phyloP scores from a whole-genome alignment of 345 rosid species.

The Camelina neglecta region DNA sequence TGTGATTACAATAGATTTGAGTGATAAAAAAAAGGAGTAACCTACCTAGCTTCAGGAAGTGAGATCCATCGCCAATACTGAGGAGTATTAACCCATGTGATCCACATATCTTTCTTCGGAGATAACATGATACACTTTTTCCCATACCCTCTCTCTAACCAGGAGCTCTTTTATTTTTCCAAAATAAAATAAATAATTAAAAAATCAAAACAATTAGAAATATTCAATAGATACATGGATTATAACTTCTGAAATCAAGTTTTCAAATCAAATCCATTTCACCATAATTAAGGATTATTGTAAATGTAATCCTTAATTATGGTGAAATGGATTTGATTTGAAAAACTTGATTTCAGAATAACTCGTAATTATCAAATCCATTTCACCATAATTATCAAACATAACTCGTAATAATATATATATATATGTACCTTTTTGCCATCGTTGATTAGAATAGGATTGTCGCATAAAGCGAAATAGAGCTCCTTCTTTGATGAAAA shows the following conservation, averaged over 20 bases:
- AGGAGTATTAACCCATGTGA: slow-evolving; percentile 11
- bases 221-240: not conserved
- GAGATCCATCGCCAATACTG: slow-evolving; percentile 26
- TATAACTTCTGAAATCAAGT: no score
- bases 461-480: slow-evolving; percentile 50
- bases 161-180: not conserved
- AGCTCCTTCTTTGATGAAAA: slow-evolving; percentile 51
- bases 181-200: not conserved
- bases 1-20: not conserved
- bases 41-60: slow-evolving; percentile 21
- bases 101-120: not conserved
- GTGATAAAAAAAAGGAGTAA: not conserved
- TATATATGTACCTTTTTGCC: slow-evolving; percentile 51
- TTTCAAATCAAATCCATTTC: no score
- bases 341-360: no score
- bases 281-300: no score
- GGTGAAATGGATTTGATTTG: no score
- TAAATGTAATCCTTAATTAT: no score
- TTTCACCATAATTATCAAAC: no score
- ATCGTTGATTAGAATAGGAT: slow-evolving; percentile 47
- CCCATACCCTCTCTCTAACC: not conserved
- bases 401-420: no score
- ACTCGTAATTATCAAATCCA: no score
- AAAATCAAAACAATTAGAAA: not conserved
- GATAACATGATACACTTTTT: slow-evolving; percentile 17